Percentiles rank a stretch among this genome's conserved stretches.
Conservation (phyloP, 805 yeast species). For the Blastobotrys chiropterorum region DNA sequence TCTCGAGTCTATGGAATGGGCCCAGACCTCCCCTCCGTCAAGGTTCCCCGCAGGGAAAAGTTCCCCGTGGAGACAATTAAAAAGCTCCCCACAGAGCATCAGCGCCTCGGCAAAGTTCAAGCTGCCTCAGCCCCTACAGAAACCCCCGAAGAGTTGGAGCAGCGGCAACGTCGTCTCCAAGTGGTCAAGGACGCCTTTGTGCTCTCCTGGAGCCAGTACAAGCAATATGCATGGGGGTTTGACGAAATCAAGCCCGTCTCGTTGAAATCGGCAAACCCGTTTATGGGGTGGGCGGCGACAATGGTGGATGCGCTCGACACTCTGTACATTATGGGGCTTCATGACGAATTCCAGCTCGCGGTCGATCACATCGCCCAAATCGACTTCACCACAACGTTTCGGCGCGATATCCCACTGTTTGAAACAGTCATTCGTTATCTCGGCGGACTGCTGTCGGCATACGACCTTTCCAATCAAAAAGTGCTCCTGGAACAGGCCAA, state of each 20-base stretch:
- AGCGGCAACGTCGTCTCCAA: slow-evolving; percentile 25
- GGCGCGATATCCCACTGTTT: slow-evolving; percentile 41
- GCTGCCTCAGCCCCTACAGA: slow-evolving; percentile 19
- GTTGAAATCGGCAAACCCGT: slow-evolving; percentile 31
- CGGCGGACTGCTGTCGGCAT: slow-evolving; percentile 49
- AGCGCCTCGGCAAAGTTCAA: slow-evolving; percentile 15
- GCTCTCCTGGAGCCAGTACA: slow-evolving; percentile 41
- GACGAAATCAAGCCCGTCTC: slow-evolving; percentile 42
- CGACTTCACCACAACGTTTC: slow-evolving; percentile 36
- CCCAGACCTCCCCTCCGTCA: not conserved
- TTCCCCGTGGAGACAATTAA: slow-evolving; percentile 12
- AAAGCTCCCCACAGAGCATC: slow-evolving; percentile 9
- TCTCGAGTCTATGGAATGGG: slow-evolving; percentile 6
- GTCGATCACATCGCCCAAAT: slow-evolving; percentile 32
- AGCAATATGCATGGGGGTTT: slow-evolving; percentile 38
- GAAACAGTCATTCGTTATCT: slow-evolving; percentile 48
- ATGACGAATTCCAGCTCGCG: slow-evolving; percentile 36
- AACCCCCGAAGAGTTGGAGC: slow-evolving; percentile 15
- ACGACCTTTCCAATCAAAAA: slow-evolving; percentile 39
- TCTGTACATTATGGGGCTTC: slow-evolving; percentile 40
- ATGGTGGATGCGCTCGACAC: slow-evolving; percentile 50
- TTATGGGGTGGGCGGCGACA: slow-evolving; percentile 48
- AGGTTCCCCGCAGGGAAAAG: slow-evolving; percentile 15
- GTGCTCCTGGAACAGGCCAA: slow-evolving; percentile 36
- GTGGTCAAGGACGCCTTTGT: slow-evolving; percentile 35